These are phyloP conservation scores for Hordeum marinum DNA, from an alignment of 176 grass and related monocot species.

Conservation along the genomic window DNA sequence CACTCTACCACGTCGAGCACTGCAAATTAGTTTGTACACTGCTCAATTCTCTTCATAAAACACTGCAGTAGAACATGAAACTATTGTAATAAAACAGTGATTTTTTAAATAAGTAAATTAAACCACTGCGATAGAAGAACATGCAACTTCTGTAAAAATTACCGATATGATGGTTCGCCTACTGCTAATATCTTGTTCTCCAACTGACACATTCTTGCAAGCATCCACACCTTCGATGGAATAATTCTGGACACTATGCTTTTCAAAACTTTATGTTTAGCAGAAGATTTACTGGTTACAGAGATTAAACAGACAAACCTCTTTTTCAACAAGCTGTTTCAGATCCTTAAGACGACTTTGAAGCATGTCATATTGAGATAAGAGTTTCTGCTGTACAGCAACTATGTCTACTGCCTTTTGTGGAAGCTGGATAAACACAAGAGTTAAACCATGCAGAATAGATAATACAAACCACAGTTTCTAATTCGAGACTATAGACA, in stretches of 20 bases:
- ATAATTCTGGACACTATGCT: conserved; percentile 11
- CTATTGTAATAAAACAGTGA: conserved; percentile 9
- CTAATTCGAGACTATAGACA: neutral
- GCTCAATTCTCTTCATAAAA: conserved; percentile 19
- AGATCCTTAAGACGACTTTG: conserved; percentile 79
- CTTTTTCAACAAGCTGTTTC: conserved; percentile 67
- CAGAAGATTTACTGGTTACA: conserved; percentile 9
- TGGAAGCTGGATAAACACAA: conserved; percentile 63
- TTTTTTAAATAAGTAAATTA: neutral
- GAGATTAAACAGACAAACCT: conserved; percentile 51
- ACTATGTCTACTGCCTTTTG: conserved; percentile 68
- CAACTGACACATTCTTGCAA: conserved; percentile 90
- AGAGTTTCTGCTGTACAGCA: conserved; percentile 79
- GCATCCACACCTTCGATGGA: conserved; percentile 81
- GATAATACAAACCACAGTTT: conserved; percentile 15
- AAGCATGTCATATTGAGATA: conserved; percentile 92
- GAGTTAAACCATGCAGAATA: neutral
- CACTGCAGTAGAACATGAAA: neutral
- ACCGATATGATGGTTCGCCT: conserved; percentile 92
- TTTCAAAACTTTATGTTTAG: neutral
- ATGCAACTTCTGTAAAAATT: conserved; percentile 20
- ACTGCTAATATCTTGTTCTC: conserved; percentile 98
- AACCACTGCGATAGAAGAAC: neutral
- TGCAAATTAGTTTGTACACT: conserved; percentile 37
- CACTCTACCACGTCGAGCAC: conserved; percentile 74